Evolutionary conservation across 805 yeast genomes (phyloP), one percentile per base, ranked within the genome.

Genomic region (Cyberlindnera euphorbiae): DNA sequence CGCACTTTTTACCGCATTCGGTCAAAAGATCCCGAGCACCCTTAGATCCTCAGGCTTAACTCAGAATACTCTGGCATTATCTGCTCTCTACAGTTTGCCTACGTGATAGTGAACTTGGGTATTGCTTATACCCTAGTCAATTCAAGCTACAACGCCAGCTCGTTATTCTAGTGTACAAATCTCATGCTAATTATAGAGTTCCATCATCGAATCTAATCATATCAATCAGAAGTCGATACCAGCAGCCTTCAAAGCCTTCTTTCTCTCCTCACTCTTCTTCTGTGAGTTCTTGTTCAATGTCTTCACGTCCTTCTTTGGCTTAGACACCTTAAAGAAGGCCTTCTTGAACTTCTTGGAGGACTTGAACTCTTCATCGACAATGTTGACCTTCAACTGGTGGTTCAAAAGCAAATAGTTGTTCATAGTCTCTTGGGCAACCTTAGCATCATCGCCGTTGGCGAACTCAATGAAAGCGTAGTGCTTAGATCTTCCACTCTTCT

Each of bases 401-500:
- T 94, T 94, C 64, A 85, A 79, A 30, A 93, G 58, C 44, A 93
- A 71, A 54, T 93, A 93, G 63, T 93, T 93, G 63, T 93, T 81
- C 98, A 93, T 93, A 30, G 97, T 80, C 47, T 93, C 97, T 43
- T 83, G 84, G 4, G 96, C 98, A 43, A 88, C 70, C 49, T 77
- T 73, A 30, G 97, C 97, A 38, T 83, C 94, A 32, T 79, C 85
- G 26, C 59, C 56, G 36, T 77, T 70, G 28, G 71, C 74, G 55
- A 90, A 93, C 62, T 93, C 96, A 30, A 93, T 66, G 60, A 86
- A 90, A 6, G 88, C 97, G 53, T 79, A 85, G 3, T 97, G 97
- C 58, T 82, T 87, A 8, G 96, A 85, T 37, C 79, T 77, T 30
- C 97, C 97, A 6, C 95, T 81, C 55, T 81, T 82, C 61, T 83